Evolutionary conservation across 2,329 filamentous ascomycete genomes (phyloP).

Genomic region (Epichloe amarillans): DNA sequence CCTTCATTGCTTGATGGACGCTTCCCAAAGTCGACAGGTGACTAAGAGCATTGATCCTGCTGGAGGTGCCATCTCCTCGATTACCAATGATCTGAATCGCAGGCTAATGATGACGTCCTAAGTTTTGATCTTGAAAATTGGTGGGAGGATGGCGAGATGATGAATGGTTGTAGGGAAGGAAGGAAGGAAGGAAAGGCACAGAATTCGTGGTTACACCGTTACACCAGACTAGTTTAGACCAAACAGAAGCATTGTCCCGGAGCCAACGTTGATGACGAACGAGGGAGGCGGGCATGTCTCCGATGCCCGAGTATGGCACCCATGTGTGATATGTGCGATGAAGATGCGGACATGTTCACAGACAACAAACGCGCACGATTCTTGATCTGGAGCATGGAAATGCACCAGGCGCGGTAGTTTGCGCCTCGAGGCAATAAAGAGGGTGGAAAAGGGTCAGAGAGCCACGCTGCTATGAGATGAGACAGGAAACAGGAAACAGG

Average conservation of each 20-base stretch:
- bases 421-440: neutral
- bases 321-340: too few relatives aligned
- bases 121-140: neutral
- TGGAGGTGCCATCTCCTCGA: neutral
- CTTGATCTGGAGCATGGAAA: neutral
- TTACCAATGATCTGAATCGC: neutral
- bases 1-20: constrained; percentile 1
- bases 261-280: too few relatives aligned
- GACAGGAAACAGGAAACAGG: neutral
- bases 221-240: too few relatives aligned
- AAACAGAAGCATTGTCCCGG: too few relatives aligned
- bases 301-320: too few relatives aligned
- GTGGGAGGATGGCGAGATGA: neutral
- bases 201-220: too few relatives aligned
- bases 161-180: neutral
- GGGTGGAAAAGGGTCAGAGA: neutral
- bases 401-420: neutral
- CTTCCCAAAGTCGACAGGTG: neutral
- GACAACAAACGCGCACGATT: neutral
- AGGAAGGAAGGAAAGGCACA: neutral
- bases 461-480: neutral
- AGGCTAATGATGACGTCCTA: neutral
- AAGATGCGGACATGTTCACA: neutral
- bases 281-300: too few relatives aligned
- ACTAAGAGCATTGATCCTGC: neutral